Evolutionary conservation across 225 moss, liverwort and hornwort species (phyloP).

Genomic region (Antitrichia curtipendula): DNA sequence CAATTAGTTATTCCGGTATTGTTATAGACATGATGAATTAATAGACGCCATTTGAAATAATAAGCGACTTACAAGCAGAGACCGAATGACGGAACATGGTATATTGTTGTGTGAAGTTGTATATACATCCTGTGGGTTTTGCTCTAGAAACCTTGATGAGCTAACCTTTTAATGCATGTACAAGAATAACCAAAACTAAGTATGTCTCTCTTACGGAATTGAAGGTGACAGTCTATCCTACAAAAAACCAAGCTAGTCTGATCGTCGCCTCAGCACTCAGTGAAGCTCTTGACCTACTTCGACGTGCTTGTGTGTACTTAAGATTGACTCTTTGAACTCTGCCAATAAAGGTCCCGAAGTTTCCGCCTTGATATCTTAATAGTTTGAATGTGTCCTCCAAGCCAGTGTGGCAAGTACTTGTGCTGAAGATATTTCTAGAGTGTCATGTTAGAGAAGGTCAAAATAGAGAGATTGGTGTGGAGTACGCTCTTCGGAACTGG

Average conservation of each 20-base stretch:
- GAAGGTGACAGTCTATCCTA: background rate
- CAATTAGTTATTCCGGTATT: background rate
- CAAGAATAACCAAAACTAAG: background rate
- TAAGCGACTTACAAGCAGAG: background rate
- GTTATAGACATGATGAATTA: background rate
- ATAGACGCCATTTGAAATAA: background rate
- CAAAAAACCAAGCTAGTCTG: too few relatives aligned
- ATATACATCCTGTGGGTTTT: background rate
- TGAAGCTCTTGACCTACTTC: background rate
- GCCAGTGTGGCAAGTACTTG: too few relatives aligned
- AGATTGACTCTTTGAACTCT: background rate
- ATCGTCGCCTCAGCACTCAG: background rate
- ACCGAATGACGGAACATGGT: background rate
- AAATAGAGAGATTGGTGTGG: background rate
- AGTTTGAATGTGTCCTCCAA: background rate
- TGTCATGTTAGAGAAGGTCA: background rate
- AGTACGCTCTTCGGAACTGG: background rate
- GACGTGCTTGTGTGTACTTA: background rate
- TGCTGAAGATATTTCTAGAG: background rate
- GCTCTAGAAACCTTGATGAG: background rate
- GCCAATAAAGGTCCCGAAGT: background rate
- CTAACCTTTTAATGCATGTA: background rate
- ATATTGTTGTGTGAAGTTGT: background rate
- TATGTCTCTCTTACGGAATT: background rate
- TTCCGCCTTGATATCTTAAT: background rate